Percentiles rank a stretch among this genome's conserved stretches.
phyloP scores from a whole-genome alignment of 495 filamentous ascomycete genomes.

The Penicillium arizonense region DNA sequence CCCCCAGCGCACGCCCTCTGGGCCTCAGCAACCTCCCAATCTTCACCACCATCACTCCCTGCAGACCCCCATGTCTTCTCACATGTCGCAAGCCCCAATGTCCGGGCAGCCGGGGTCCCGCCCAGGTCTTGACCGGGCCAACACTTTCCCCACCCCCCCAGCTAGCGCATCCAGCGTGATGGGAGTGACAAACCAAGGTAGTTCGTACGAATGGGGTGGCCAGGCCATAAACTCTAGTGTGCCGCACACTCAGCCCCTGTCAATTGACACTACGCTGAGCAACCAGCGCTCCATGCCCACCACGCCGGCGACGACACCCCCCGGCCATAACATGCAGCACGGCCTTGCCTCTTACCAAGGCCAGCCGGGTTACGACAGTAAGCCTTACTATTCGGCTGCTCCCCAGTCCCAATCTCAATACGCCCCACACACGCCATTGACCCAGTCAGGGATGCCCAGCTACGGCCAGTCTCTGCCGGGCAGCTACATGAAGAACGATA shows the following conservation, averaged over 20 bases:
- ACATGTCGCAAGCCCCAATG: slow-evolving; percentile 70
- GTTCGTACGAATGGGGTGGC: slow-evolving; percentile 71
- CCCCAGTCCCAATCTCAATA: slow-evolving; percentile 69
- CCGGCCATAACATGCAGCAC: slow-evolving; percentile 65
- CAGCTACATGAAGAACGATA: slow-evolving; percentile 84
- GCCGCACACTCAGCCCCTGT: slow-evolving; percentile 68
- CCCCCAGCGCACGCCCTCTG: slow-evolving; percentile 43
- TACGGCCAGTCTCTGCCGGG: slow-evolving; percentile 60
- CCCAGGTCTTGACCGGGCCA: slow-evolving; percentile 74
- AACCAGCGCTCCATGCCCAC: slow-evolving; percentile 87
- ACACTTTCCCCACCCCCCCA: slow-evolving; percentile 92
- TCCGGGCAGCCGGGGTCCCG: slow-evolving; percentile 71
- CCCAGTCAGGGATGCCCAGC: slow-evolving; percentile 65
- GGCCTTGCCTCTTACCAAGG: slow-evolving; percentile 74
- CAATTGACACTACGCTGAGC: slow-evolving; percentile 80
- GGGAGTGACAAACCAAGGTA: slow-evolving; percentile 71
- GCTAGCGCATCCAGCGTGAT: slow-evolving; percentile 90
- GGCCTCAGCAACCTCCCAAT: slow-evolving; percentile 63
- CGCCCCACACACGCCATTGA: slow-evolving; percentile 57
- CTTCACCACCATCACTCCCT: slow-evolving; percentile 81
- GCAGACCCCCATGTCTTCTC: slow-evolving; percentile 60
- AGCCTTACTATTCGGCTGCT: slow-evolving; percentile 79
- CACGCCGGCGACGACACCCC: slow-evolving; percentile 91
- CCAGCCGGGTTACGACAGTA: slow-evolving; percentile 72
- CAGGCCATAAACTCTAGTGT: slow-evolving; percentile 62